These are phyloP conservation scores for Candida insectalens DNA, from an alignment of 805 yeast genomes.

Conservation along the genomic window DNA sequence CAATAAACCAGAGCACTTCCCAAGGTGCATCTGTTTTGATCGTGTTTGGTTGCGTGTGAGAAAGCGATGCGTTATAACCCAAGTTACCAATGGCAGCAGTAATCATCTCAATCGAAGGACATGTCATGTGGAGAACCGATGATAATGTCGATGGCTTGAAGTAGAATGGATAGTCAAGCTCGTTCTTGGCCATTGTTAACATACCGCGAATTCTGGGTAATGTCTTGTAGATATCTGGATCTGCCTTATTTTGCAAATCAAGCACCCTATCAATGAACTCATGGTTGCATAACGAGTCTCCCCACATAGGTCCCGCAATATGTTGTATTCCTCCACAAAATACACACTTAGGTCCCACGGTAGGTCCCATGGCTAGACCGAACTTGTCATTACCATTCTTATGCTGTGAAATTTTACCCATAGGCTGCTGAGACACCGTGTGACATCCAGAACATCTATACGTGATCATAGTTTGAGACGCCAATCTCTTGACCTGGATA, in stretches of 20 bases:
- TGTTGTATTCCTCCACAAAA: constrained; percentile 66
- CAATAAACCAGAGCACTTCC: constrained; percentile 65
- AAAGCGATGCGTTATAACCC: constrained; percentile 73
- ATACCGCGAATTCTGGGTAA: constrained; percentile 82
- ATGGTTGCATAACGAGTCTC: constrained; percentile 61
- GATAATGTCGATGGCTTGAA: constrained; percentile 72
- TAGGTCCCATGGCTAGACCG: constrained; percentile 50
- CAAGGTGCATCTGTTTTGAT: constrained; percentile 89
- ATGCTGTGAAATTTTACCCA: constrained; percentile 50
- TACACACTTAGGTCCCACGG: constrained; percentile 50
- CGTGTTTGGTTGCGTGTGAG: constrained; percentile 82
- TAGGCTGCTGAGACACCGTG: constrained; percentile 54
- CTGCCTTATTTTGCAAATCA: constrained; percentile 32
- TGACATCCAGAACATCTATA: constrained; percentile 88
- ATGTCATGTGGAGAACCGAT: constrained; percentile 68
- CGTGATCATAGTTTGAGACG: constrained; percentile 66
- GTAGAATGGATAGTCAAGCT: constrained; percentile 69
- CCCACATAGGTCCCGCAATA: constrained; percentile 97
- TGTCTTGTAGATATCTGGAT: constrained; percentile 60
- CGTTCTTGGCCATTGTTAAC: constrained; percentile 75
- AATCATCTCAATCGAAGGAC: constrained; percentile 66
- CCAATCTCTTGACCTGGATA: constrained; percentile 67
- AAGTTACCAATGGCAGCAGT: constrained; percentile 76
- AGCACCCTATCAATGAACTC: constrained; percentile 60
- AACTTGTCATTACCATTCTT: constrained; percentile 29